Conservation (phyloP, 2,329 filamentous ascomycete species). For the Didymella exigua region DNA sequence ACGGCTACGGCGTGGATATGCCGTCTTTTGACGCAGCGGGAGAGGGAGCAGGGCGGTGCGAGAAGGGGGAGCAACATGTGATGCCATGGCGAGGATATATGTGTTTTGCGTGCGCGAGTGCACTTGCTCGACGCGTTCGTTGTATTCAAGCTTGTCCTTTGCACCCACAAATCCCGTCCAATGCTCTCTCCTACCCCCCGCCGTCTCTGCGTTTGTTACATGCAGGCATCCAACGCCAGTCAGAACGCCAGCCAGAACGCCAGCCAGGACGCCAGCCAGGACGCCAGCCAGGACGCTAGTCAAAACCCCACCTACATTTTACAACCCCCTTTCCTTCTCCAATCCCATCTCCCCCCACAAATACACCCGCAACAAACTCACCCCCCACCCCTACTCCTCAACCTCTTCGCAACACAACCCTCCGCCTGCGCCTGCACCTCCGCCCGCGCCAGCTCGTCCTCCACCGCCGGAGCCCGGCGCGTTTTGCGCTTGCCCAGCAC, state of each 20-base stretch:
- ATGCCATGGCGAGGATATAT: no score
- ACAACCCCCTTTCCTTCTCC: not conserved
- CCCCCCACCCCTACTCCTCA: not conserved
- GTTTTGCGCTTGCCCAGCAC: constrained; percentile 15
- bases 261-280: no score
- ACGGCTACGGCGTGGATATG: constrained; percentile 70
- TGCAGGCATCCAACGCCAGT: no score
- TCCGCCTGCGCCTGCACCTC: not conserved
- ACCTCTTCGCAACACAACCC: not conserved
- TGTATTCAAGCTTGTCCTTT: no score
- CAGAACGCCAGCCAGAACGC: no score
- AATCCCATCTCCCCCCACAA: not conserved
- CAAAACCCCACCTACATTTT: no score
- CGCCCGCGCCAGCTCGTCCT: not conserved
- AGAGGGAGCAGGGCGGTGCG: not conserved
- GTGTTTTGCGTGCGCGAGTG: no score
- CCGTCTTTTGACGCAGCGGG: constrained; percentile 40
- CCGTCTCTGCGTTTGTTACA: no score
- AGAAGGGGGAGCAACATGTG: constrained; percentile 8
- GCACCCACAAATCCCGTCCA: no score
- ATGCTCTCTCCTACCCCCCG: no score
- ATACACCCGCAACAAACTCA: not conserved
- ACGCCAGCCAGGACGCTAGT: no score
- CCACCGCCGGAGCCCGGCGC: not conserved
- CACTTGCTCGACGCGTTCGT: no score